Conservation (phyloP, 2,329 filamentous ascomycete genomes). For the Curvularia spicifera region DNA sequence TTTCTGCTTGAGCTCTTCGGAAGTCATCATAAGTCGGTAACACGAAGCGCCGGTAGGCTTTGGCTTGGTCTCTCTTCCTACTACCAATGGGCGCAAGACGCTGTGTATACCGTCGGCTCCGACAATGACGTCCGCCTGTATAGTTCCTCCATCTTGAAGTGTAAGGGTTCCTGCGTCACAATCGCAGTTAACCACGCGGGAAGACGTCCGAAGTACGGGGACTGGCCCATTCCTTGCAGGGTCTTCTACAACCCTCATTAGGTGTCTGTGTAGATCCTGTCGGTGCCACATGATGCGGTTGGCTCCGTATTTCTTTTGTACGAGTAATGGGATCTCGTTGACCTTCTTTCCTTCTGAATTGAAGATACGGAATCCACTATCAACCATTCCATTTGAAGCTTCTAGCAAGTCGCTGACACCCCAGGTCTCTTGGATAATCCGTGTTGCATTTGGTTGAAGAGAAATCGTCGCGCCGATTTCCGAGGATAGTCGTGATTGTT, state of each 20-base stretch:
- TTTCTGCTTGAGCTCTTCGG: constrained; percentile 24
- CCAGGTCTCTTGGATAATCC: constrained; percentile 44
- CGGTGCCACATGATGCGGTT: constrained; percentile 53
- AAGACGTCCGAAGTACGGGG: constrained; percentile 50
- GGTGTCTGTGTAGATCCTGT: constrained; percentile 50
- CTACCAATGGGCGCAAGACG: constrained; percentile 28
- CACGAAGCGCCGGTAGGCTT: constrained; percentile 50
- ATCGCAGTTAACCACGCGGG: constrained; percentile 54
- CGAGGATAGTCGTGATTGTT: constrained; percentile 39
- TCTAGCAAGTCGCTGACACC: constrained; percentile 36
- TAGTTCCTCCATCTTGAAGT: constrained; percentile 52
- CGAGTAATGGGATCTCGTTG: constrained; percentile 41
- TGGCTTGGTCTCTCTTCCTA: constrained; percentile 27
- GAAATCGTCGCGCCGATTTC: constrained; percentile 54
- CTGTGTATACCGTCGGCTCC: constrained; percentile 61
- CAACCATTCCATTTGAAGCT: constrained; percentile 43
- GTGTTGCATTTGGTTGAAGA: constrained; percentile 52
- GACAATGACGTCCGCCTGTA: constrained; percentile 58
- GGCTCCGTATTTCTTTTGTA: constrained; percentile 45
- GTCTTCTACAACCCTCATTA: constrained; percentile 55
- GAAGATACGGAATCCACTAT: constrained; percentile 49
- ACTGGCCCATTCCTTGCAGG: constrained; percentile 37
- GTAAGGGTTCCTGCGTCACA: constrained; percentile 50
- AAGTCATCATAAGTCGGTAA: constrained; percentile 49
- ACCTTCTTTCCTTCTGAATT: constrained; percentile 42